A percentile compares a stretch with the other conserved stretches of the same genome.
These are phyloP conservation scores for Neofusicoccum umdonicola DNA, from an alignment of 2,329 filamentous ascomycete genomes.

Conservation along the genomic window DNA sequence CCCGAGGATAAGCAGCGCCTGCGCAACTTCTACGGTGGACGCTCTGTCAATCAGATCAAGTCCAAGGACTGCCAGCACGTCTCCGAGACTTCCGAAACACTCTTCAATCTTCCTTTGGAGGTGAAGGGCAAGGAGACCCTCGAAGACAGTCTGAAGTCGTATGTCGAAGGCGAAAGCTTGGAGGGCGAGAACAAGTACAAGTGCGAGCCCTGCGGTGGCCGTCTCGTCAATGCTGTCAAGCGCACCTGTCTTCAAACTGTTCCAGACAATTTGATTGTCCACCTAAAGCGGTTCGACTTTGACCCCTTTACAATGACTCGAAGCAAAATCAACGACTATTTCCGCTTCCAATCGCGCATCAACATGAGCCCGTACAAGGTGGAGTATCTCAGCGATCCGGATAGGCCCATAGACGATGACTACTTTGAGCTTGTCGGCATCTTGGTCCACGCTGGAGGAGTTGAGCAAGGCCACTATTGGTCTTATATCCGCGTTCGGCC, in stretches of 20 bases:
- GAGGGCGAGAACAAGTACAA: constrained; percentile 99
- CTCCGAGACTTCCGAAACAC: constrained; percentile 84
- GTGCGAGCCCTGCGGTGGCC: constrained; percentile 81
- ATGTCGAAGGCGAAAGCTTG: constrained; percentile 94
- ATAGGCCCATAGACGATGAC: constrained; percentile 60
- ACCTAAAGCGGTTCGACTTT: constrained; percentile 85
- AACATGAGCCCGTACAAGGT: constrained; percentile 89
- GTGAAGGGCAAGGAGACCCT: constrained; percentile 87
- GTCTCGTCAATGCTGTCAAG: constrained; percentile 87
- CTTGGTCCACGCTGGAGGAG: constrained; percentile 87
- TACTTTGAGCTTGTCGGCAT: constrained; percentile 92
- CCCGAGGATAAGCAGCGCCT: constrained; percentile 69
- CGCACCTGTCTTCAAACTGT: constrained; percentile 87
- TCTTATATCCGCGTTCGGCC: constrained; percentile 87
- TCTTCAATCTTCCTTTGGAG: constrained; percentile 92
- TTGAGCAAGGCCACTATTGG: constrained; percentile 95
- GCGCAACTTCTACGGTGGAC: constrained; percentile 83
- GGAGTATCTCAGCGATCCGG: constrained; percentile 70
- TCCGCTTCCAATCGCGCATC: constrained; percentile 78
- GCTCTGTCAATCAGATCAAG: constrained; percentile 90
- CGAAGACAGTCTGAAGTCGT: constrained; percentile 86
- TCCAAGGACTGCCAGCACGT: constrained; percentile 93
- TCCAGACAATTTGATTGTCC: constrained; percentile 92
- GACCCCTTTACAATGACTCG: constrained; percentile 73
- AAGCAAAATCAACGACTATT: constrained; percentile 94